Evolutionary conservation across 2,329 filamentous ascomycete genomes (phyloP), one percentile per base, ranked within the genome.

Genomic region (Mollisiaceae sp.): DNA sequence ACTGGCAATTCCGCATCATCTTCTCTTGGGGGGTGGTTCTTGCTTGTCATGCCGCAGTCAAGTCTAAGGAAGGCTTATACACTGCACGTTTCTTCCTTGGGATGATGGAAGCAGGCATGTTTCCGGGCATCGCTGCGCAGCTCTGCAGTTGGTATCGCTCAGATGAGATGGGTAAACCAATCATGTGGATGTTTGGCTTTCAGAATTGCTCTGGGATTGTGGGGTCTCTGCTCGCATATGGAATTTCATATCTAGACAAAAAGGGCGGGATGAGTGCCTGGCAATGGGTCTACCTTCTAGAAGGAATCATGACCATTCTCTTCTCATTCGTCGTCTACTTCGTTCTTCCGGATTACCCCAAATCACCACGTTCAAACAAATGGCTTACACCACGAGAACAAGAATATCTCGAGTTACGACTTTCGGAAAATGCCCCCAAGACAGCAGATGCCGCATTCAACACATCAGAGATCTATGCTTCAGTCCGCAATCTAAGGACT

Each of bases 201-300:
- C 75, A 77, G 61, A 76, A 77, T 35, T 75, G 75, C 27, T 74
- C 78, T 0, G 75, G 75, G 0, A 75, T 80, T 57, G 67, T 80
- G 0, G 77, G 78, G 6, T 75, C 75, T 11, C 45, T 89, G 18
- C 77, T 89, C 0, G 86, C 87, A 0, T 79, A 74, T 0, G 83
- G 79, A 1, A 84, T 86, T 56, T 80, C 78, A 1, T 78, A 72
- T 32, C 65, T 73, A 59, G 65, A 79, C 65, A 80, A 81, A 0
- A 77, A 81, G 14, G 80, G 77, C 4, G 82, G 82, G 0, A 77
- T 86, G 50, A 78, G 77, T 27, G 82, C 79, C 41, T 91, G 88
- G 88, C 80, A 86, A 67, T 91, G 88, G 79, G 77, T 82, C 1
- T 83, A 80, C 63, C 72, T 82, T 14, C 73, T 82, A 1, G 81